Base-by-base conservation (phyloP, 2,329 filamentous ascomycete genomes). In the Xylaria sp. region DNA sequence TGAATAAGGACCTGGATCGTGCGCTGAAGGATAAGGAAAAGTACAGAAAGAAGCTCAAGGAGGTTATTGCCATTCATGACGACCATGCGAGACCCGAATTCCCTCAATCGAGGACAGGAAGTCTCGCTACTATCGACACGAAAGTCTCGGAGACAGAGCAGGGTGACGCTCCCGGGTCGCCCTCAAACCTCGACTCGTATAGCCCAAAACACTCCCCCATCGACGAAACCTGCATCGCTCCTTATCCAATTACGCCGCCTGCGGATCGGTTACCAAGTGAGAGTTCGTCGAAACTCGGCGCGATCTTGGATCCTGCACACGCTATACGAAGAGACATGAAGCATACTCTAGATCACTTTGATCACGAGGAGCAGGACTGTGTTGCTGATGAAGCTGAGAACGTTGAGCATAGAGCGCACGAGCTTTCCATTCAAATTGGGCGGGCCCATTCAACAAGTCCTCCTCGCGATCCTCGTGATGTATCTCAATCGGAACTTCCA, bases 1-100 rank as follows among this genome's bases (percentile, higher is more conserved):
- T 99, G 63, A 97, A 97, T 71, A 96, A 94, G 73, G 94, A 99
- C 72, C 79, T 99, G 10, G 93, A 97, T 74, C 85, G 90, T 55
- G 87, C 92, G 1, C 75, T 96, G 65, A 96, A 96, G 72, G 94
- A 97, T 67, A 97, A 97, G 75, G 93, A 97, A 66, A 88, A 89
- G 68, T 97, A 97, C 72, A 86, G 90, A 68, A 92, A 88, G 74
- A 96, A 94, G 74, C 73, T 96, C 49, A 96, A 96, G 74, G 92
- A 97, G 58, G 74, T 84, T 7, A 73, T 86, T 68, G 73, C 79
- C 52, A 63, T 68, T 42, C 63, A 70, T 53, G 68, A 72, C 23
- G 68, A 67, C 16, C 63, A 57, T 49, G 35, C 63, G 35, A 71
- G 63, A 48, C 48, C 59, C 10, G 67, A 66, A 7, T 62, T 62